Conservation (phyloP, 78 protist genomes). For the Anaeramoeba flamelloides region DNA sequence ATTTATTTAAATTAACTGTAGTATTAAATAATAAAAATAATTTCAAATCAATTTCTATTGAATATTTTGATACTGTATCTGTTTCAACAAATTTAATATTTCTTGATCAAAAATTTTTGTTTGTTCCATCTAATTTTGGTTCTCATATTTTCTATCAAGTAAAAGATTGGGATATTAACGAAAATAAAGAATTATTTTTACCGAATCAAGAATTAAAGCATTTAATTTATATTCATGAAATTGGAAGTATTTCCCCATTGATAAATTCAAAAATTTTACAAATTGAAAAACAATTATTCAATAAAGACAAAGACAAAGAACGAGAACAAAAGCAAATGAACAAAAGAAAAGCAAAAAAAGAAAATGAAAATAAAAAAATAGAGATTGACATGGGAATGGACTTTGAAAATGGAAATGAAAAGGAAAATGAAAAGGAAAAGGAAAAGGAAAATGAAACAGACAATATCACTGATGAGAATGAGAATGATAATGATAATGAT, state of each 20-base stretch:
- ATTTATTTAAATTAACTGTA: conserved; percentile 63
- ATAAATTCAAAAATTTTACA: neutral
- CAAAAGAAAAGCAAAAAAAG: too few species aligned
- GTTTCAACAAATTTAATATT: conserved; percentile 38
- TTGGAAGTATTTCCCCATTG: neutral
- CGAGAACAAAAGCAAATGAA: too few species aligned
- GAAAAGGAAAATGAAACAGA: too few species aligned
- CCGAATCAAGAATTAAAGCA: neutral
- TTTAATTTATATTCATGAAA: neutral
- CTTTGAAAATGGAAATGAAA: too few species aligned
- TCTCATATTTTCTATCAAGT: conserved; percentile 41
- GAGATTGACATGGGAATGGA: too few species aligned
- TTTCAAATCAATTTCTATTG: conserved; percentile 20
- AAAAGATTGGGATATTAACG: neutral
- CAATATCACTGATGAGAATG: too few species aligned
- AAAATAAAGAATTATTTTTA: neutral
- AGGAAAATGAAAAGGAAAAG: too few species aligned
- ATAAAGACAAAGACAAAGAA: too few species aligned
- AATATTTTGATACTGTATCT: conserved; percentile 78
- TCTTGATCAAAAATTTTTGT: conserved; percentile 55
- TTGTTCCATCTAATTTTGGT: conserved; percentile 79
- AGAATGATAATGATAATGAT: too few species aligned
- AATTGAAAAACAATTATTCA: too few species aligned
- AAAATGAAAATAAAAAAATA: too few species aligned
- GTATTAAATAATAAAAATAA: conserved; percentile 20